These are phyloP conservation scores for Glutinoglossum americanum DNA, from an alignment of 495 filamentous ascomycete genomes.

Conservation along the genomic window DNA sequence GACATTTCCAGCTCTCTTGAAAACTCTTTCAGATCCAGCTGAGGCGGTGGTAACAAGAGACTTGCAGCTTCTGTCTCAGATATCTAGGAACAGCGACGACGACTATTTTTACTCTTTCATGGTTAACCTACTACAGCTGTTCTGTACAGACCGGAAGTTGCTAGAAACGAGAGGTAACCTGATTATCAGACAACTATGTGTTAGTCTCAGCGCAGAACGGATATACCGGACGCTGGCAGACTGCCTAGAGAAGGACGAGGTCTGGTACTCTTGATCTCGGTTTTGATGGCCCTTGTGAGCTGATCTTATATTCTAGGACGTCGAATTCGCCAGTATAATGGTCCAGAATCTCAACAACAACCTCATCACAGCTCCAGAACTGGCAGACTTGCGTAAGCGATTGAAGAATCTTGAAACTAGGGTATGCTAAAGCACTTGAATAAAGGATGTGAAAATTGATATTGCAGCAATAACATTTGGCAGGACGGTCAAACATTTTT, in stretches of 20 bases:
- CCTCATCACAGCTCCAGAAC: constrained; percentile 86
- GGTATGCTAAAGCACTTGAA: constrained; percentile 19
- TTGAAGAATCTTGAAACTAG: constrained; percentile 76
- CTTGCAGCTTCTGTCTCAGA: constrained; percentile 83
- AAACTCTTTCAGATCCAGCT: constrained; percentile 87
- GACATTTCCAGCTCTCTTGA: constrained; percentile 87
- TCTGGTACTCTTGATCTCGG: constrained; percentile 6
- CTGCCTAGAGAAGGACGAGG: constrained; percentile 90
- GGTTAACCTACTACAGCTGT: constrained; percentile 87
- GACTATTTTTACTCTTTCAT: constrained; percentile 96
- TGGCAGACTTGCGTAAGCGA: constrained; percentile 75
- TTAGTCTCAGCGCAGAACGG: constrained; percentile 76
- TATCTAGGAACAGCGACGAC: constrained; percentile 88
- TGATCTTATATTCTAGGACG: constrained; percentile 28
- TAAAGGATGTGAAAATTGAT: not conserved
- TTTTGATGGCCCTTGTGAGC: not conserved
- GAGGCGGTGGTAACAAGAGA: constrained; percentile 94
- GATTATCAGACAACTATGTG: constrained; percentile 87
- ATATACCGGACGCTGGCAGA: constrained; percentile 95
- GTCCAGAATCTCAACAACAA: constrained; percentile 99
- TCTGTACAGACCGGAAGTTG: constrained; percentile 76
- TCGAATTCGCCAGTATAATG: constrained; percentile 99
- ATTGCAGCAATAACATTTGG: not conserved
- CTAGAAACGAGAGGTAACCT: constrained; percentile 86
- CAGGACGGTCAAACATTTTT: constrained; percentile 92